Evolutionary conservation across 2,329 filamentous ascomycete genomes (phyloP), one percentile per base, ranked within the genome.

Genomic region (Curvularia verruculosa): DNA sequence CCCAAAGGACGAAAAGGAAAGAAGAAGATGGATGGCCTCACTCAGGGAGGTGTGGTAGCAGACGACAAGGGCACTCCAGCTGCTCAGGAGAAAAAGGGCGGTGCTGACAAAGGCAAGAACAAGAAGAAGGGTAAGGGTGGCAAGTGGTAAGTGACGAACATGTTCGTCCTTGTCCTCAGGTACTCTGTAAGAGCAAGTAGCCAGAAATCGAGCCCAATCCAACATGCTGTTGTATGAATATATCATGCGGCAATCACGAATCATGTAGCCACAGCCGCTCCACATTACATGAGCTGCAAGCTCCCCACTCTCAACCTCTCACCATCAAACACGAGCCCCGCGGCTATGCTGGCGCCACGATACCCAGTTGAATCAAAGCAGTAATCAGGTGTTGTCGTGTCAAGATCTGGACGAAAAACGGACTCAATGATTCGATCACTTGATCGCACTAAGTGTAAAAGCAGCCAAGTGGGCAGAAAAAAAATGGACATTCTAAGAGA

Each of bases 1-100:
- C 92, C 93, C 7, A 96, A 95, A 80, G 92, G 92, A 5, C 92
- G 90, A 81, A 96, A 96, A 83, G 91, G 91, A 53, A 94, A 92
- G 83, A 89, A 92, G 83, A 89, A 89, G 79, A 68, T 75, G 62
- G 77, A 78, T 67, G 88, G 87, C 4, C 81, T 88, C 39, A 97
- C 91, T 8, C 95, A 98, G 75, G 95, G 95, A 59, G 94, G 93
- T 47, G 79, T 89, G 12, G 90, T 92, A 21, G 87, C 84, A 67
- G 91, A 93, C 61, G 89, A 90, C 54, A 80, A 78, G 58, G 75
- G 54, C 36, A 55, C 56, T 18, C 56, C 62, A 19, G 75, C 49
- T 47, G 67, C 52, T 60, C 65, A 69, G 68, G 74, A 75, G 61
- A 70, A 71, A 57, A 65, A 72, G 60, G 60, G 48, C 52, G 65